Conservation (phyloP, 2,329 filamentous ascomycete species). For the Hysterium pulicare region DNA sequence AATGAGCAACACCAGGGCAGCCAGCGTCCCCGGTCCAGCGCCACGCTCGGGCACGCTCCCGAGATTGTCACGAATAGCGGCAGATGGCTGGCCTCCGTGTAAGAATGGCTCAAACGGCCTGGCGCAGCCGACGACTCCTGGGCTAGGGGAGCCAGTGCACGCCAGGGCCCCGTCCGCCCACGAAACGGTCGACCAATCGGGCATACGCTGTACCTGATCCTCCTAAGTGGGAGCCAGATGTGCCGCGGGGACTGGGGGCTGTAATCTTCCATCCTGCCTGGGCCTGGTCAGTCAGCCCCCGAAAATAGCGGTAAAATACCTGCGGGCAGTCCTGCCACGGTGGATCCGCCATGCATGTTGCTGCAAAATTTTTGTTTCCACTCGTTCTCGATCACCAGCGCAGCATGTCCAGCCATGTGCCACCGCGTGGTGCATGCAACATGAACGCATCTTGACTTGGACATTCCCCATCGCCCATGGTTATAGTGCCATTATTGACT, state of each 20-base stretch:
- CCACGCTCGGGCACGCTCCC: slow-evolving; percentile 19
- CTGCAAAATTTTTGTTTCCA: slow-evolving; percentile 5
- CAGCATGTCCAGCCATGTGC: too few relatives aligned
- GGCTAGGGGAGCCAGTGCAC: slow-evolving; percentile 5
- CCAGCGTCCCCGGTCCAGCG: slow-evolving; percentile 23
- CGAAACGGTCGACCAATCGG: slow-evolving; percentile 5
- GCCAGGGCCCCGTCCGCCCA: slow-evolving; percentile 1
- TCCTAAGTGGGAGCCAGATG: too few relatives aligned
- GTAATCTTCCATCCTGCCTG: too few relatives aligned
- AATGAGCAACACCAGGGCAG: slow-evolving; percentile 10
- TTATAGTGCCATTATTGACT: too few relatives aligned
- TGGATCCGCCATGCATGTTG: slow-evolving; percentile 1
- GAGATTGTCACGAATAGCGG: slow-evolving; percentile 32
- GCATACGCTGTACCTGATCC: slow-evolving; percentile 9
- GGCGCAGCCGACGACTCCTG: slow-evolving; percentile 9
- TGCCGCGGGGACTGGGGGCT: too few relatives aligned
- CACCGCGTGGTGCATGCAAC: too few relatives aligned
- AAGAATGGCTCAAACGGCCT: slow-evolving; percentile 4
- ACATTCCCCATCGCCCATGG: too few relatives aligned
- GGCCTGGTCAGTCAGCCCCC: background rate
- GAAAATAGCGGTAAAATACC: background rate
- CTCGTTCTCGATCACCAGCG: too few relatives aligned
- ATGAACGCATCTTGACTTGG: too few relatives aligned
- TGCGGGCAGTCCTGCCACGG: background rate
- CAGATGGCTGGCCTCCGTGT: slow-evolving; percentile 15